These are phyloP conservation scores for Biscogniauxia sp. DNA, from an alignment of 2,329 filamentous ascomycete species.

Conservation along the genomic window DNA sequence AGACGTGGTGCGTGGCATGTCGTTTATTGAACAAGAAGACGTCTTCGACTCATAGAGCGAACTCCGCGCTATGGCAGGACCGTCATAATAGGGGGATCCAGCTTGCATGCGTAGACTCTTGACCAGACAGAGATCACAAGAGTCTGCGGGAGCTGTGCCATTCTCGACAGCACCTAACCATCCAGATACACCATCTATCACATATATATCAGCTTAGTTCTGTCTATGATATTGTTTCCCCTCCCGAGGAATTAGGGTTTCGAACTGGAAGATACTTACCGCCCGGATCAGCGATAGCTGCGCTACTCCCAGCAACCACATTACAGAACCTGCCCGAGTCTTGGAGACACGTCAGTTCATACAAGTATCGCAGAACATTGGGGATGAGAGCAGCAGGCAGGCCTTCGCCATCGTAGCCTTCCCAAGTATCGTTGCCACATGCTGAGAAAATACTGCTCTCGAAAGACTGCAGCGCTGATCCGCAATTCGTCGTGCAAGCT, in stretches of 20 bases:
- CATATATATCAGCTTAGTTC: no score
- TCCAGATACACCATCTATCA: no score
- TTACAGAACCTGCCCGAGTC: constrained; percentile 2
- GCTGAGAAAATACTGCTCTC: no score
- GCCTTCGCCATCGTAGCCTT: no score
- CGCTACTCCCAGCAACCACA: neutral
- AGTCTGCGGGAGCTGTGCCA: no score
- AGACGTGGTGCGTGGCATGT: constrained; percentile 8
- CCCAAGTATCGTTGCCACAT: no score
- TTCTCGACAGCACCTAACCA: no score
- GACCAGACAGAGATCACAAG: constrained; percentile 10
- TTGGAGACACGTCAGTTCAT: neutral
- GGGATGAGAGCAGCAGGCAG: neutral
- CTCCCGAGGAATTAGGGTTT: no score
- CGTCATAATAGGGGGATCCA: constrained; percentile 9
- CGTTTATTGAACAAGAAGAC: constrained; percentile 2
- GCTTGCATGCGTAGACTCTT: constrained; percentile 7
- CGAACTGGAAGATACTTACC: no score
- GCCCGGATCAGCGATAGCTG: neutral
- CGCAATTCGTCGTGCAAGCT: no score
- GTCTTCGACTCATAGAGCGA: constrained; percentile 8
- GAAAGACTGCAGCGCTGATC: no score
- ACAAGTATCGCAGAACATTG: neutral
- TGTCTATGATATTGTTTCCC: no score
- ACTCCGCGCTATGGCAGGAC: constrained; percentile 5